A percentile compares a stretch with the other conserved stretches of the same genome.
Evolutionary conservation across 108 stramenopile species (phyloP).

Genomic region (Aurantiochytrium sp.): DNA sequence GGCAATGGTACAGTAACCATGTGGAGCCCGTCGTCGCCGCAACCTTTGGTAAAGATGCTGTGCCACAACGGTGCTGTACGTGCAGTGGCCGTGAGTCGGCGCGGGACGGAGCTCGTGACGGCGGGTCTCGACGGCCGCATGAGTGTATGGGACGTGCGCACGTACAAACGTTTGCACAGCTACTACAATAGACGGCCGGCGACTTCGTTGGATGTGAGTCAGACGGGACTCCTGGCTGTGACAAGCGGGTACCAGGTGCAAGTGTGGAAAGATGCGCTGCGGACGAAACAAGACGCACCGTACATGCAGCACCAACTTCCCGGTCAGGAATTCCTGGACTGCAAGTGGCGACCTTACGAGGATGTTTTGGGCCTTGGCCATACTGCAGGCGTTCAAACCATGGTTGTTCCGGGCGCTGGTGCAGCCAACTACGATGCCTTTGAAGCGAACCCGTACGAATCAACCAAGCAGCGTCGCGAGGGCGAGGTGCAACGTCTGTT

Average conservation of each 20-base stretch:
- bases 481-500: slow-evolving; percentile 84
- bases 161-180: slow-evolving; percentile 43
- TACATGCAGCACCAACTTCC: slow-evolving; percentile 77
- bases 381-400: slow-evolving; percentile 67
- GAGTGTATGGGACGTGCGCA: slow-evolving; percentile 88
- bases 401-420: slow-evolving; percentile 91
- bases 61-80: slow-evolving; percentile 77
- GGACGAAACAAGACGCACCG: slow-evolving; percentile 60
- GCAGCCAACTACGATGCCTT: slow-evolving; percentile 88
- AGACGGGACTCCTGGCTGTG: slow-evolving; percentile 77
- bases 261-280: slow-evolving; percentile 77
- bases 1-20: slow-evolving; percentile 90
- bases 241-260: slow-evolving; percentile 72
- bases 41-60: slow-evolving; percentile 74
- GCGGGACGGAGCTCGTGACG: slow-evolving; percentile 78
- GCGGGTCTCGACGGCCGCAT: slow-evolving; percentile 71
- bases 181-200: slow-evolving; percentile 33
- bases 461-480: slow-evolving; percentile 79
- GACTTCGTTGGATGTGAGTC: slow-evolving; percentile 72
- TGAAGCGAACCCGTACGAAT: slow-evolving; percentile 82
- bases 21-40: slow-evolving; percentile 75
- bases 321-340: not conserved
- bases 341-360: slow-evolving; percentile 86
- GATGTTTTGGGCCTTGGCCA: slow-evolving; percentile 95
- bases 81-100: slow-evolving; percentile 67